These are phyloP conservation scores for Tolypocladium pustulatum DNA, from an alignment of 2,329 filamentous ascomycete species.

Conservation along the genomic window DNA sequence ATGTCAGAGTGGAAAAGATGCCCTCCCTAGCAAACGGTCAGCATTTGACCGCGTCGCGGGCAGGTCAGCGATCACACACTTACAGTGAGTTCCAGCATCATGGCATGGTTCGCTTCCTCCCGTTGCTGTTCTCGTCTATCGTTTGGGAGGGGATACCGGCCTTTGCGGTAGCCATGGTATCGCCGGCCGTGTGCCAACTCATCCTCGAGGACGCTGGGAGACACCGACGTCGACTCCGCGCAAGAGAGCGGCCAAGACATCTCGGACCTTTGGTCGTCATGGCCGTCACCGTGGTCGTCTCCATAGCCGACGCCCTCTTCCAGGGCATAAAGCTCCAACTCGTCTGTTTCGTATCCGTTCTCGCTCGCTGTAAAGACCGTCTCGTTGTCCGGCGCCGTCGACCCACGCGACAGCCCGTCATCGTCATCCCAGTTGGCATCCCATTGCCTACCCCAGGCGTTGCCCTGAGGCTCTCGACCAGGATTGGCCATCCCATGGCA, in stretches of 20 bases:
- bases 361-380: constrained; percentile 13
- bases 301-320: constrained; percentile 12
- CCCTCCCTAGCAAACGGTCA: constrained; percentile 16
- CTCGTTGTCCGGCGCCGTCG: constrained; percentile 13
- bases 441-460: neutral
- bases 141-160: constrained; percentile 36
- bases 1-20: constrained; percentile 29
- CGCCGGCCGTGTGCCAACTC: constrained; percentile 22
- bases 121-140: constrained; percentile 33
- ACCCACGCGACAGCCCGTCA: constrained; percentile 17
- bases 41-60: neutral
- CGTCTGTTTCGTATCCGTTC: constrained; percentile 14
- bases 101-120: constrained; percentile 33
- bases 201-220: constrained; percentile 21
- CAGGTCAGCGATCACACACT: neutral
- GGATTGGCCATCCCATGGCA: neutral
- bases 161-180: constrained; percentile 33
- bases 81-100: constrained; percentile 33
- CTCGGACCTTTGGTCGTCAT: constrained; percentile 8
- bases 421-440: constrained; percentile 9
- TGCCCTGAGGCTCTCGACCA: neutral
- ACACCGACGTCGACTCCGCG: constrained; percentile 20
- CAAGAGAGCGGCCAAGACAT: constrained; percentile 17
- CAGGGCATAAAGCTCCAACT: constrained; percentile 15
- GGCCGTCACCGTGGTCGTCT: neutral